Percentiles rank a stretch among this genome's conserved stretches.
phyloP scores from a whole-genome alignment of 495 filamentous ascomycete genomes.

The Evansstolkia leycettana region DNA sequence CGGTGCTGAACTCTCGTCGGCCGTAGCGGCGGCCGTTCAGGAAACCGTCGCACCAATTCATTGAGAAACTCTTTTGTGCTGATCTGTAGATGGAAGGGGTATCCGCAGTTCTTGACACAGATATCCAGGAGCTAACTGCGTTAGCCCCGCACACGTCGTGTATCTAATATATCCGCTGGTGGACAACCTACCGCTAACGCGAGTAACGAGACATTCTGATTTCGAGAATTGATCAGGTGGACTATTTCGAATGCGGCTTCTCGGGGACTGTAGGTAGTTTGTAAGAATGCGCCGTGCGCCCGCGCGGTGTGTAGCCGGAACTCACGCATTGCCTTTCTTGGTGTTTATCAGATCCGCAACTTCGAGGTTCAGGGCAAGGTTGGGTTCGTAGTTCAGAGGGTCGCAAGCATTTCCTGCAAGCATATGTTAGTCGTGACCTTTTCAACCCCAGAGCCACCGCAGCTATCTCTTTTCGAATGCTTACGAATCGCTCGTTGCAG shows the following conservation, averaged over 20 bases:
- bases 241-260: slow-evolving; percentile 94
- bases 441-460: not conserved
- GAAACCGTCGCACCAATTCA: slow-evolving; percentile 92
- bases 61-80: slow-evolving; percentile 98
- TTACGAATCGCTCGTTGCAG: slow-evolving; percentile 88
- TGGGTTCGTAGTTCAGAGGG: slow-evolving; percentile 92
- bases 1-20: slow-evolving; percentile 77
- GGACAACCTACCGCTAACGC: slow-evolving; percentile 52
- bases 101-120: slow-evolving; percentile 98
- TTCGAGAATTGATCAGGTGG: slow-evolving; percentile 88
- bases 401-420: slow-evolving; percentile 74
- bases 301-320: slow-evolving; percentile 5
- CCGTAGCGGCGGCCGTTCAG: slow-evolving; percentile 80
- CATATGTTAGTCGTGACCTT: not conserved
- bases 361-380: slow-evolving; percentile 91
- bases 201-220: slow-evolving; percentile 84
- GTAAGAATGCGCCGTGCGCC: slow-evolving; percentile 6
- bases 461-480: not conserved
- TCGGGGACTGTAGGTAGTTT: slow-evolving; percentile 55
- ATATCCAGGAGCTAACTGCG: slow-evolving; percentile 74
- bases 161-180: slow-evolving; percentile 2
- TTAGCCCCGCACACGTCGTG: slow-evolving; percentile 10
- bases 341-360: slow-evolving; percentile 93
- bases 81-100: slow-evolving; percentile 97
- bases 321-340: slow-evolving; percentile 90